Evolutionary conservation across 495 filamentous ascomycete genomes (phyloP), one percentile per base, ranked within the genome.

Genomic region (Niebla homalea): DNA sequence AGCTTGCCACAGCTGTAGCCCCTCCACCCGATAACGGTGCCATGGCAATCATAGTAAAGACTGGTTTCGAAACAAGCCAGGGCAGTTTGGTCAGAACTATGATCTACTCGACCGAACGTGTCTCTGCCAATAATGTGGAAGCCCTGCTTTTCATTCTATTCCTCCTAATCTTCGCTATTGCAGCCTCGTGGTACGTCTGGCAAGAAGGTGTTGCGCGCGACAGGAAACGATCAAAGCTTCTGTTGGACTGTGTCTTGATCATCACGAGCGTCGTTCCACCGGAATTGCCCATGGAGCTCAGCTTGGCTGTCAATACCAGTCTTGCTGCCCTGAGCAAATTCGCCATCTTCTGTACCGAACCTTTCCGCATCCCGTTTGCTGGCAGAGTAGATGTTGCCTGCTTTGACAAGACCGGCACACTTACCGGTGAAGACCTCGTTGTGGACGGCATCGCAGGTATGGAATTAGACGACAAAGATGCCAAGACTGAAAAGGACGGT

Each of bases 141-240:
- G 92, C 92, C 3, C 68, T 99, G 14, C 67, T 94, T 32, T 99
- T 99, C 70, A 99, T 99, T 55, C 74, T 97, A 43, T 99, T 99
- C 72, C 75, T 99, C 5, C 76, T 94, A 43, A 77, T 96, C 58
- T 99, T 99, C 70, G 92, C 92, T 55, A 74, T 99, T 64, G 92
- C 92, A 48, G 92, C 92, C 29, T 93, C 90, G n/a, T 97, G 93
- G 92, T 99, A 99, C 63, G 92, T 99, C 43, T 99, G 92, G 92
- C 79, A 88, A 51, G 90, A 99, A 66, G 92, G 92, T 68, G 89
- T 97, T 36, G 67, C 74, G 49, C 84, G 83, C 69, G 90, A 97
- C 63, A 82, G 92, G 59, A 96, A 97, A 73, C 80, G 92, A 51
- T 95, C 88, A 19, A 99, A 99, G 76, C 76, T 99, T 26, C 76